Evolutionary conservation across 192 early-diverging fungal species (phyloP), one percentile per base, ranked within the genome.

Genomic region (Coemansia sp.): DNA sequence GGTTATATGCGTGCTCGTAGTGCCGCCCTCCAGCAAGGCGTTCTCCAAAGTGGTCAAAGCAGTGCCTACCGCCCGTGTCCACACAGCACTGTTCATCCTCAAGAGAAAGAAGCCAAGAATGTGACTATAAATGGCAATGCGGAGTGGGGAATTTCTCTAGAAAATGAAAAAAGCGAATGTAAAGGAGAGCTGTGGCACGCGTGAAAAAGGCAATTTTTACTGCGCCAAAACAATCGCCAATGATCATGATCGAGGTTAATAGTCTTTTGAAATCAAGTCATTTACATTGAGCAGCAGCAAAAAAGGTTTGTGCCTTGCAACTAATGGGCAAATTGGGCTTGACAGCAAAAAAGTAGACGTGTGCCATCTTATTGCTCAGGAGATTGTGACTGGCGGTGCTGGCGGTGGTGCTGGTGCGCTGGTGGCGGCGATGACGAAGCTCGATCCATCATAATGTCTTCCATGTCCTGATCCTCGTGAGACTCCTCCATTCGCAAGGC

Each of bases 41-140:
- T 69, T 65, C 48, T 82, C 79, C 18, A 82, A 43, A 0, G 69
- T 80, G 18, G 59, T 69, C 59, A 80, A 40, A 35, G 71, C 62
- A 11, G 72, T 69, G 59, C 48, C 66, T 9, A 63, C 66, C 31
- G 77, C 63, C 53, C 71, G 72, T 7, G n/a, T 16, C 77, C 77
- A 80, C 28, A 65, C 43, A 18, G 55, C 9, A 21, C 55, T 35
- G 36, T 73, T 67, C 76, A 73, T 78, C 37, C 43, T 38, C 23
- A 2, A 4, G 31, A 4, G 31, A 4, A 9, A 10, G 28, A 26
- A 8, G 31, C 18, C 18, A 3, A 9, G 39, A 23, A 24, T 45
- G 6, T 50, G 24, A 11, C 26, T 26, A 46, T 16, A 63, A 37
- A 5, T 50, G 23, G 31, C 3, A 37, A 33, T 63, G 20, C 43